Evolutionary conservation across 192 early-diverging fungal species (phyloP), one percentile per base, ranked within the genome.

Genomic region (Backusella macrospora): DNA sequence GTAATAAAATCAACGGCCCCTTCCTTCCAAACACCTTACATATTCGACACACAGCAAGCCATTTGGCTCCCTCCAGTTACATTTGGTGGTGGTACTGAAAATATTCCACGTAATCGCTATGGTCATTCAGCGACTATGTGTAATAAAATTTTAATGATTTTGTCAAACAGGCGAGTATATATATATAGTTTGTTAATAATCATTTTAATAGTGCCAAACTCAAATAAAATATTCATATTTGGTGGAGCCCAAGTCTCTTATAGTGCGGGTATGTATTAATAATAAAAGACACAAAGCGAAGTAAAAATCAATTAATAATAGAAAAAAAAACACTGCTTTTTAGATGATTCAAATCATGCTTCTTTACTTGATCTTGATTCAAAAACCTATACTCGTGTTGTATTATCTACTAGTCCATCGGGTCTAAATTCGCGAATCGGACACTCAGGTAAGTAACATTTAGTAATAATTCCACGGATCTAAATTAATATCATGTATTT

Each of bases 81-180:
- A 26, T 21, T 59, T 23, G 52, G 52, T 59, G 52, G 52, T 4
- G 52, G 52, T 4, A 12, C 18, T 5, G 13, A 9, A 34, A 34
- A 34, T 18, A 59, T 59, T 10, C 52, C 52, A 59, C 12, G 10
- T 0, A 59, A 26, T 9, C 52, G 52, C 12, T 59, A 59, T 3
- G 52, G 52, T 59, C 52, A 59, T 23, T 59, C 52, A 59, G 52
- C 52, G 5, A 59, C 52, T 59, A 13, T 23, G 18, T 59, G 52
- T 59, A 59, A 59, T 59, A 18, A 59, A 12, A 18, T 23, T 9
- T 21, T 59, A 43, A 9, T 10, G 0, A 9, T 43, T 43, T 59
- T 59, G 52, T 26, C 23, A 59, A 59, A 59, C 21, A 59, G 26
- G 14, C n/a, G 26, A 23, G 13, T 21, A 18, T 26, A 59, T 26